Evolutionary conservation across 306 rosid species (phyloP).

Genomic region (Corylus heterophylla): DNA sequence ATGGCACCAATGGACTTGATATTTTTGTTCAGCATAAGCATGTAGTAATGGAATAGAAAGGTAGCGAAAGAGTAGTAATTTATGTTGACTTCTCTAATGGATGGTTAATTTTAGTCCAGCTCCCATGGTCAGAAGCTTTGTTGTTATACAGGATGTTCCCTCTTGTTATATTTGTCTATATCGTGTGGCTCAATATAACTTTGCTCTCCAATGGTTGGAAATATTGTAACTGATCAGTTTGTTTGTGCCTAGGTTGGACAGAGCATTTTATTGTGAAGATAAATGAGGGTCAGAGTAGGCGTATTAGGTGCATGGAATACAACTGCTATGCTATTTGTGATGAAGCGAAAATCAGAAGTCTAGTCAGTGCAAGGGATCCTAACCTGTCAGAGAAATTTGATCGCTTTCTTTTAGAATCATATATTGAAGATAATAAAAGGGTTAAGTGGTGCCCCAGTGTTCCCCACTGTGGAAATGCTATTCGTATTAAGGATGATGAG

Average conservation of each 20-base stretch:
- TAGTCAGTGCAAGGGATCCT: conserved; percentile 35
- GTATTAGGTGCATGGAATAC: conserved; percentile 45
- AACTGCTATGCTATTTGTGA: conserved; percentile 42
- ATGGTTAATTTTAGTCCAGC: neutral
- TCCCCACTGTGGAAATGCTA: conserved; percentile 50
- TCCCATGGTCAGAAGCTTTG: neutral
- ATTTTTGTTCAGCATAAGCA: neutral
- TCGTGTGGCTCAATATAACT: neutral
- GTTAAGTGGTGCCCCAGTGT: conserved; percentile 49
- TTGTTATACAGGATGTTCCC: neutral
- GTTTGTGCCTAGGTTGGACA: conserved; percentile 43
- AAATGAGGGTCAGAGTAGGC: conserved; percentile 46
- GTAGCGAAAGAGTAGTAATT: neutral
- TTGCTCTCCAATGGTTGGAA: neutral
- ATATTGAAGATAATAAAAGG: conserved; percentile 44
- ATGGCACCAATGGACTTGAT: neutral
- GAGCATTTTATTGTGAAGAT: conserved; percentile 45
- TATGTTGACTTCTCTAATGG: neutral
- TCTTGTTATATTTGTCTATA: neutral
- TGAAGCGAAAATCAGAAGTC: conserved; percentile 34
- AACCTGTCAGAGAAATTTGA: conserved; percentile 40
- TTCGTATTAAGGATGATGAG: conserved; percentile 30
- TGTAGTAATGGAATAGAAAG: neutral
- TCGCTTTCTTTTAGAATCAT: conserved; percentile 47
- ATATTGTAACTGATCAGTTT: neutral